A percentile compares a stretch with the other conserved stretches of the same genome.
Conservation (phyloP, 164 flowering plant genomes). For the Platanus orientalis region DNA sequence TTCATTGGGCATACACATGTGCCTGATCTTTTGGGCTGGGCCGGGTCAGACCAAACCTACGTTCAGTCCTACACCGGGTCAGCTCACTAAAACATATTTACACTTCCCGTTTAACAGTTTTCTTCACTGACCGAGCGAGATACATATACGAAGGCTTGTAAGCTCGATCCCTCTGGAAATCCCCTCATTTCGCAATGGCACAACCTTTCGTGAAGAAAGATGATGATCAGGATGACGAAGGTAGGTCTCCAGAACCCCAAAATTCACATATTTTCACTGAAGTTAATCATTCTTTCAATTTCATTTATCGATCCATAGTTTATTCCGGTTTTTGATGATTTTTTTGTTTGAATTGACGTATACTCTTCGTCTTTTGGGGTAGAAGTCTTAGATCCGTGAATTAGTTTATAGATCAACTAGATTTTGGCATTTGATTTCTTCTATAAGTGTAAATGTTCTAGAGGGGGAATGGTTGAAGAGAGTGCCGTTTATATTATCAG, state of each 20-base stretch:
- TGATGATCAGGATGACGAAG: slow-evolving; percentile 89
- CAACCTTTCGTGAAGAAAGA: slow-evolving; percentile 80
- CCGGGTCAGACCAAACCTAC: too few relatives aligned
- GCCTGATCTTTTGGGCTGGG: too few relatives aligned
- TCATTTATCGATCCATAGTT: neutral
- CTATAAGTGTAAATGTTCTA: neutral
- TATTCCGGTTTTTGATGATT: neutral
- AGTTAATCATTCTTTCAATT: neutral
- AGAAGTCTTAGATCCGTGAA: slow-evolving; percentile 5
- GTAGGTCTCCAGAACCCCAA: slow-evolving; percentile 19
- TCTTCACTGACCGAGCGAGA: too few relatives aligned
- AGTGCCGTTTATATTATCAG: neutral
- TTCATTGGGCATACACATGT: too few relatives aligned
- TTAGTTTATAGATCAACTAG: slow-evolving; percentile 9
- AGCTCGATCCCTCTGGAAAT: slow-evolving; percentile 5
- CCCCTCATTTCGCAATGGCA: slow-evolving; percentile 44
- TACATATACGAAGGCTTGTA: too few relatives aligned
- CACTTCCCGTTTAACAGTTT: too few relatives aligned
- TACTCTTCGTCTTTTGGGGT: neutral
- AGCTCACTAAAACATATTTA: too few relatives aligned
- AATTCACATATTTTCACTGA: neutral
- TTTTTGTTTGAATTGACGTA: neutral
- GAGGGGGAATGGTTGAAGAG: neutral
- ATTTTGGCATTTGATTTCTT: neutral
- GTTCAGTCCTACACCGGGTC: too few relatives aligned